These are phyloP conservation scores for Solanum appendiculatum DNA, from an alignment of 257 asterid species.

Conservation along the genomic window DNA sequence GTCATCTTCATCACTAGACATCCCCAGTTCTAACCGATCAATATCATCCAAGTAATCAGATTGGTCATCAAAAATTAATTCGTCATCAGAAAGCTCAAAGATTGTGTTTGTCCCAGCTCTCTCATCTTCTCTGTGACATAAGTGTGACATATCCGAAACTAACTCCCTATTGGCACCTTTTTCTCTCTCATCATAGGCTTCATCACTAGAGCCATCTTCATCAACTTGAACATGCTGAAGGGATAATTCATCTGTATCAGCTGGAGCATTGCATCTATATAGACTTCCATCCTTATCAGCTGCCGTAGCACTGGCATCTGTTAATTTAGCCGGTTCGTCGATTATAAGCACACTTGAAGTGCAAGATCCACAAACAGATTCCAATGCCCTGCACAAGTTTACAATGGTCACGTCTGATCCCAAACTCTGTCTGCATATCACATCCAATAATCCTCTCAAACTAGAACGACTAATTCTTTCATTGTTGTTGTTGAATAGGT, in stretches of 20 bases:
- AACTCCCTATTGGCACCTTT: conserved; percentile 2
- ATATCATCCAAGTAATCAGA: conserved; percentile 13
- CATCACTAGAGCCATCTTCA: not conserved
- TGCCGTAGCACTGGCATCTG: conserved; percentile 1
- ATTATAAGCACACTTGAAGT: conserved; percentile 4
- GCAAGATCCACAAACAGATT: conserved; percentile 28
- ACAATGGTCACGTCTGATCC: conserved; percentile 41
- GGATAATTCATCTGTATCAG: not conserved
- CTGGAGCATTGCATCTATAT: not conserved
- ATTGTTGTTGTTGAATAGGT: conserved; percentile 38
- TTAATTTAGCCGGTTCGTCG: not conserved
- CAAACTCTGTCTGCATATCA: conserved; percentile 20
- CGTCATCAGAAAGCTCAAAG: conserved; percentile 9
- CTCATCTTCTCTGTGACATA: not conserved
- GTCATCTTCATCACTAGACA: conserved; percentile 18
- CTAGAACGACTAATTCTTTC: conserved; percentile 26
- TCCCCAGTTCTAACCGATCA: conserved; percentile 22
- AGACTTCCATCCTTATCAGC: not conserved
- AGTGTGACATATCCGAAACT: not conserved
- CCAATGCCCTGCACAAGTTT: conserved; percentile 48
- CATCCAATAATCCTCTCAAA: conserved; percentile 35
- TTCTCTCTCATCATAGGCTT: not conserved
- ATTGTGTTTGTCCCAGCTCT: not conserved
- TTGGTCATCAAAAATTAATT: conserved; percentile 8
- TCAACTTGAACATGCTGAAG: not conserved